These are phyloP conservation scores for Oenanthe javanica DNA, from an alignment of 140 eudicot species.

Conservation along the genomic window DNA sequence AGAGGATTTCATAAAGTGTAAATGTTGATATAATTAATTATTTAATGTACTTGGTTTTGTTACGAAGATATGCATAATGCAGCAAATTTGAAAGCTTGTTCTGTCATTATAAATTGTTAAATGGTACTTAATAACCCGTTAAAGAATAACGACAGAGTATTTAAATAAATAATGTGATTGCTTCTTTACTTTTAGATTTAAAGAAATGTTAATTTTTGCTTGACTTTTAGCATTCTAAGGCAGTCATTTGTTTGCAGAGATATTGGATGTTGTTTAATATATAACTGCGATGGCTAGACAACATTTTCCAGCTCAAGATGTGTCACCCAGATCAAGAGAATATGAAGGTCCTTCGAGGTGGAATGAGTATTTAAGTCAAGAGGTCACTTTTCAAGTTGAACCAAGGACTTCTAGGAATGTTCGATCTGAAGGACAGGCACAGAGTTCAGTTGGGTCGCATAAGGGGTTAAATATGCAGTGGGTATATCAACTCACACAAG, in stretches of 20 bases:
- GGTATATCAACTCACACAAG: constrained; percentile 85
- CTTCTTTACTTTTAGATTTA: not conserved
- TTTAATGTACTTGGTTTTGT: not conserved
- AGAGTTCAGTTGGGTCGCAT: constrained; percentile 55
- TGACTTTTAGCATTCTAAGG: not conserved
- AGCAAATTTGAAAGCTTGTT: not conserved
- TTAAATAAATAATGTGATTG: not conserved
- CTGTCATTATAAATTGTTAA: not conserved
- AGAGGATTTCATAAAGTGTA: not conserved
- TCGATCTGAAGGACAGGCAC: constrained; percentile 53
- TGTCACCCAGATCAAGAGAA: constrained; percentile 68
- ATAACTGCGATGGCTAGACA: constrained; percentile 46
- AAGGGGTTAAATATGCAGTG: constrained; percentile 89
- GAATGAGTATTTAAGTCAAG: constrained; percentile 72
- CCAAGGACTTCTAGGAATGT: constrained; percentile 44
- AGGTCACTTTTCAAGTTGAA: constrained; percentile 43
- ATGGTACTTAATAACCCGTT: not conserved
- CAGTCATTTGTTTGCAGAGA: constrained; percentile 8
- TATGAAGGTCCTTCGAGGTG: constrained; percentile 83
- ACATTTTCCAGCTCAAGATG: constrained; percentile 51
- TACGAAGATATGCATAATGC: not conserved
- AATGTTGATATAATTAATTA: not conserved
- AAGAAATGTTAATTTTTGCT: not conserved
- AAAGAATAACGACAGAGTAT: not conserved
- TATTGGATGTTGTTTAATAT: constrained; percentile 7